Evolutionary conservation across 2,329 filamentous ascomycete species (phyloP).

Genomic region (Venturia carpophila): DNA sequence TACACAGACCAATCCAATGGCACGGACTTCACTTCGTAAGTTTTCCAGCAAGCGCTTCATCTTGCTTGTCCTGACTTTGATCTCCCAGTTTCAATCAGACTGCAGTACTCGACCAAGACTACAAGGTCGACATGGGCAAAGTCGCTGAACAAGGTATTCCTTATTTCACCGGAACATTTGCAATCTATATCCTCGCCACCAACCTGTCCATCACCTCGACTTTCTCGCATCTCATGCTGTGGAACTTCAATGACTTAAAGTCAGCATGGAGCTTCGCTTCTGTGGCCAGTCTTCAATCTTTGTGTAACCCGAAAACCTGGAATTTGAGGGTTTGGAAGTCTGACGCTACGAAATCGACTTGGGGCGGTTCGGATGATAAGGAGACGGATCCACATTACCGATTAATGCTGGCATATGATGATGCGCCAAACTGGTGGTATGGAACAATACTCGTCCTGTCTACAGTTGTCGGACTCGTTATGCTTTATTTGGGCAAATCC

Average conservation of each 20-base stretch:
- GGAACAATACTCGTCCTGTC: slow-evolving; percentile 22
- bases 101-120: slow-evolving; percentile 18
- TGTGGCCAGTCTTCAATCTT: slow-evolving; percentile 22
- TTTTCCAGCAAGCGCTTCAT: background rate
- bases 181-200: slow-evolving; percentile 15
- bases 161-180: slow-evolving; percentile 15
- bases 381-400: slow-evolving; percentile 29
- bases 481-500: slow-evolving; percentile 25
- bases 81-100: slow-evolving; percentile 18
- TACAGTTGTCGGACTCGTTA: slow-evolving; percentile 24
- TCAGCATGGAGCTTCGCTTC: slow-evolving; percentile 28
- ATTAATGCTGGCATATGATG: slow-evolving; percentile 27
- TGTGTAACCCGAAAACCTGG: slow-evolving; percentile 16
- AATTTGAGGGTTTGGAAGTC: slow-evolving; percentile 25
- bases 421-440: slow-evolving; percentile 29
- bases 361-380: slow-evolving; percentile 20
- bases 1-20: background rate
- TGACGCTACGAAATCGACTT: slow-evolving; percentile 21
- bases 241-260: slow-evolving; percentile 30
- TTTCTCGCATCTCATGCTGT: slow-evolving; percentile 20
- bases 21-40: background rate
- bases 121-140: slow-evolving; percentile 13
- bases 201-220: slow-evolving; percentile 19
- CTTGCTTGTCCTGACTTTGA: background rate
- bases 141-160: slow-evolving; percentile 19